Conservation (phyloP, 106 monocot genomes). For the Dactylorhiza incarnata region DNA sequence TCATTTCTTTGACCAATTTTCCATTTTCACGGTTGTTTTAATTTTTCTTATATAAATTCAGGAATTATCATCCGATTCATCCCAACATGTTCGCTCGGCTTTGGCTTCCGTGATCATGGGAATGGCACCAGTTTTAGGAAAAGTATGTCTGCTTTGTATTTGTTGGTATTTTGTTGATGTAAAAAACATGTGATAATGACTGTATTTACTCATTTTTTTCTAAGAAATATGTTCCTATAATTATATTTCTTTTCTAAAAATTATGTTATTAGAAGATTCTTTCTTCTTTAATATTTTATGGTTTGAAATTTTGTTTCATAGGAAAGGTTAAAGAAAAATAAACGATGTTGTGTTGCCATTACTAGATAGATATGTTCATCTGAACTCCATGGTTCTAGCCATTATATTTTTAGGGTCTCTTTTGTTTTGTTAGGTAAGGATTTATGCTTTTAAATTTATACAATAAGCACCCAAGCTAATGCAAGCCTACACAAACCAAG, state of each 20-base stretch:
- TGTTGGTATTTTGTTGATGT: neutral
- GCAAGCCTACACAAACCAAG: neutral
- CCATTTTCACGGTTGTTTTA: neutral
- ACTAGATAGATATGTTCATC: neutral
- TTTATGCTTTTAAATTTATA: neutral
- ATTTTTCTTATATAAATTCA: conserved; percentile 13
- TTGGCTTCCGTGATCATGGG: conserved; percentile 98
- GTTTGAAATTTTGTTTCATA: neutral
- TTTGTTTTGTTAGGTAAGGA: neutral
- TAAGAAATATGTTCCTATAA: neutral
- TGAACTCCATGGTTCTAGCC: neutral
- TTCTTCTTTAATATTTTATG: neutral
- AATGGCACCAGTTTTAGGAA: conserved; percentile 92
- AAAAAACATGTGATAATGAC: neutral
- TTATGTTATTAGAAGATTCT: neutral
- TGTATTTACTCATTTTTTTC: neutral
- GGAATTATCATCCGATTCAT: conserved; percentile 93
- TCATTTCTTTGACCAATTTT: neutral
- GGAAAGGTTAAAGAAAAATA: neutral
- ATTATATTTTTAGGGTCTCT: neutral
- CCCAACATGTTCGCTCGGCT: conserved; percentile 92
- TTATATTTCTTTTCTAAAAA: neutral
- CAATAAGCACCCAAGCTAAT: neutral
- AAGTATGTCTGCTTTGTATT: conserved; percentile 32
- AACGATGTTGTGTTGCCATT: neutral